Percentiles rank a stretch among this genome's conserved stretches.
Conservation (phyloP, 1,139 yeast genomes). For the Lodderomyces jiufengensis region DNA sequence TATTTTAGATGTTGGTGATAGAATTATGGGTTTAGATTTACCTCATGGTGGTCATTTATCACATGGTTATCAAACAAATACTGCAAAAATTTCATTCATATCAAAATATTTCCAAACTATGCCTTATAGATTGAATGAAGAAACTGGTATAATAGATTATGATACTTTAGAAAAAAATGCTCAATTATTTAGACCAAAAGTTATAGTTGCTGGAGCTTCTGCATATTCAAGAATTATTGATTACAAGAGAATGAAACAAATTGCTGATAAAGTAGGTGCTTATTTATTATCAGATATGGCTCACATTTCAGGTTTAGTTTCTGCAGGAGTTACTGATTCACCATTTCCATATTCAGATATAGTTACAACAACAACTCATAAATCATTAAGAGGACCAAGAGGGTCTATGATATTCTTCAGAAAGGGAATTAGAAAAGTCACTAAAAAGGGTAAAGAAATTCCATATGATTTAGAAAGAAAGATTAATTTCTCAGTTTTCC, state of each 20-base stretch:
- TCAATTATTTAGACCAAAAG: constrained; percentile 84
- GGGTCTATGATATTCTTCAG: constrained; percentile 98
- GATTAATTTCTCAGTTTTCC: constrained; percentile 95
- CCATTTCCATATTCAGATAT: constrained; percentile 95
- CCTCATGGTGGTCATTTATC: constrained; percentile 98
- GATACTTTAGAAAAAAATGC: constrained; percentile 85
- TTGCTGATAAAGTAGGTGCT: constrained; percentile 92
- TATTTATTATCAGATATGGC: constrained; percentile 94
- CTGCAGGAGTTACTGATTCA: constrained; percentile 88
- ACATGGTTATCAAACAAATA: constrained; percentile 90
- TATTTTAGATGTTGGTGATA: constrained; percentile 84
- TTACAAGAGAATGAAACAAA: constrained; percentile 82
- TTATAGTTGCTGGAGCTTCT: constrained; percentile 94
- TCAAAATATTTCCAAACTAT: constrained; percentile 95
- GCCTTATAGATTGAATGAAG: constrained; percentile 87
- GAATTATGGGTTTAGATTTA: constrained; percentile 93
- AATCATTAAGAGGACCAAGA: constrained; percentile 96
- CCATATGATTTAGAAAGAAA: constrained; percentile 83
- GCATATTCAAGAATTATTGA: constrained; percentile 92
- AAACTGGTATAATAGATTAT: constrained; percentile 88
- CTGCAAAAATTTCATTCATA: constrained; percentile 83
- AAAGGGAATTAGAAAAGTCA: constrained; percentile 81
- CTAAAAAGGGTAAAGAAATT: constrained; percentile 85
- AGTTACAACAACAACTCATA: constrained; percentile 96
- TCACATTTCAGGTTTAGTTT: constrained; percentile 89